These are phyloP conservation scores for Rutstroemia sp. DNA, from an alignment of 2,329 filamentous ascomycete species.

Conservation along the genomic window DNA sequence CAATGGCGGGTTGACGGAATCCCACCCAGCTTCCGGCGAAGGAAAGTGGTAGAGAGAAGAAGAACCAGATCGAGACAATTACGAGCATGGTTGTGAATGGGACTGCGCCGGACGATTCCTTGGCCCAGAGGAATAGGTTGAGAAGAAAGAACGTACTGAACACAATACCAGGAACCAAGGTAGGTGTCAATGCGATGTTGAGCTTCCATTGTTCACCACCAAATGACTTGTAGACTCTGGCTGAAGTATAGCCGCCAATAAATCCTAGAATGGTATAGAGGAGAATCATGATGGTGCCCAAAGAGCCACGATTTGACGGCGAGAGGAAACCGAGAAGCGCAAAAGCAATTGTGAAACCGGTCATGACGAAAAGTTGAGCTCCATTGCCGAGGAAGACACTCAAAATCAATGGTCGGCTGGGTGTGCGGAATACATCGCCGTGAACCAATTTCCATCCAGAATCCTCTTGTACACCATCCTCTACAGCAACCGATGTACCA, in stretches of 20 bases:
- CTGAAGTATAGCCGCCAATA: constrained; percentile 83
- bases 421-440: constrained; percentile 91
- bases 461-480: constrained; percentile 94
- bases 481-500: constrained; percentile 65
- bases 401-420: constrained; percentile 73
- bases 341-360: constrained; percentile 86
- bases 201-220: constrained; percentile 90
- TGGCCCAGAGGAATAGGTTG: constrained; percentile 93
- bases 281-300: constrained; percentile 87
- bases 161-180: constrained; percentile 78
- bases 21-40: constrained; percentile 88
- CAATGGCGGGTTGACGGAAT: constrained; percentile 66
- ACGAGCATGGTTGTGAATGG: constrained; percentile 97
- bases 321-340: constrained; percentile 92
- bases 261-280: constrained; percentile 91
- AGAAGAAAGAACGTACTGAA: constrained; percentile 88
- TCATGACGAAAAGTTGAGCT: constrained; percentile 96
- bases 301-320: constrained; percentile 87
- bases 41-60: constrained; percentile 89
- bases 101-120: constrained; percentile 85
- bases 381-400: constrained; percentile 88
- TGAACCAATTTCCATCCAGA: constrained; percentile 98
- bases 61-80: constrained; percentile 88
- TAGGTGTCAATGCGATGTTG: constrained; percentile 81
- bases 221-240: constrained; percentile 90